Conservation (phyloP, 345 rosid genomes). For the Litchi chinensis region DNA sequence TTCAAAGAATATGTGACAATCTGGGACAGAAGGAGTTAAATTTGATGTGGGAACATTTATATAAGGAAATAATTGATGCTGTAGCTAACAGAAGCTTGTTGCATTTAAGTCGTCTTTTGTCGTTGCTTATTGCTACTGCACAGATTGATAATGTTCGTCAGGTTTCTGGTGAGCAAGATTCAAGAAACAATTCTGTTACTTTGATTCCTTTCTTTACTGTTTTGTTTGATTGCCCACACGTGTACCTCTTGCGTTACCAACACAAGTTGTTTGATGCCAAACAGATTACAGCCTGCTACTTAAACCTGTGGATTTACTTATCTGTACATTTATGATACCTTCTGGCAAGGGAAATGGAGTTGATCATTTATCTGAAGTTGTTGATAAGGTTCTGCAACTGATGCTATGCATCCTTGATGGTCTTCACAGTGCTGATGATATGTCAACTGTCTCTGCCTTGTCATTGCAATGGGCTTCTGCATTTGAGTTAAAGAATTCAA, state of each 20-base stretch:
- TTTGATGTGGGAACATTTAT: conserved; percentile 58
- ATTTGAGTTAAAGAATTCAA: conserved; percentile 55
- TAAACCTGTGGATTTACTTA: conserved; percentile 44
- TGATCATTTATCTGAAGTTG: conserved; percentile 41
- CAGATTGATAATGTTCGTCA: conserved; percentile 41
- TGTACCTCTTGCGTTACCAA: conserved; percentile 13
- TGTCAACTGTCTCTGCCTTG: conserved; percentile 38
- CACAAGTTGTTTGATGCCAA: conserved; percentile 15
- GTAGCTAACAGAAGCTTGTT: conserved; percentile 27
- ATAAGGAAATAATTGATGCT: conserved; percentile 46
- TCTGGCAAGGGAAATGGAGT: conserved; percentile 36
- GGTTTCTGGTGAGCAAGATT: conserved; percentile 65
- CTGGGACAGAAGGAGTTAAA: conserved; percentile 52
- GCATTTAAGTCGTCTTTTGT: conserved; percentile 56
- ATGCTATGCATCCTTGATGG: conserved; percentile 63
- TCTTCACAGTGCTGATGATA: conserved; percentile 40
- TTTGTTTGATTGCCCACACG: neutral
- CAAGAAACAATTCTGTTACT: conserved; percentile 2
- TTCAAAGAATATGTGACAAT: conserved; percentile 61
- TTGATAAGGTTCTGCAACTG: conserved; percentile 67
- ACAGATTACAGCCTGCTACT: conserved; percentile 67
- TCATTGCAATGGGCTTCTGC: conserved; percentile 71
- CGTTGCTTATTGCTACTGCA: conserved; percentile 56
- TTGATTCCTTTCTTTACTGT: conserved; percentile 21
- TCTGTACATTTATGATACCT: conserved; percentile 44